Evolutionary conservation across 768 basidiomycete genomes (phyloP).

Genomic region (Mycena albidolilacea): DNA sequence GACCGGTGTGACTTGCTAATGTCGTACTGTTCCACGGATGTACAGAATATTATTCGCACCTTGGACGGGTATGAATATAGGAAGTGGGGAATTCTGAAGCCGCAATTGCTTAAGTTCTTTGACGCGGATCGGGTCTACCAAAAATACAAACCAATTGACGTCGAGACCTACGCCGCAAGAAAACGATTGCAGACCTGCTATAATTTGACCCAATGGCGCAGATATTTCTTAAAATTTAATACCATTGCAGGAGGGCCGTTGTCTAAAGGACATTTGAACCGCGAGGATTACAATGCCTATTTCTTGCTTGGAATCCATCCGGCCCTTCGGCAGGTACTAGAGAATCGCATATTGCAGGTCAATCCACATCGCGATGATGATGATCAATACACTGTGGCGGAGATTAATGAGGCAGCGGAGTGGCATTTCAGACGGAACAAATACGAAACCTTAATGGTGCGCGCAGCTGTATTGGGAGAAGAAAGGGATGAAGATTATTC

Average conservation of each 20-base stretch:
- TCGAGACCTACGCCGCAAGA: background rate
- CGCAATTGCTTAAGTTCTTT: too few relatives aligned
- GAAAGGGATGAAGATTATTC: too few relatives aligned
- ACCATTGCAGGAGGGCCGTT: constrained; percentile 19
- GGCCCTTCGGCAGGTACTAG: too few relatives aligned
- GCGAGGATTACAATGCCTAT: constrained; percentile 13
- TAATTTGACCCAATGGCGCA: constrained; percentile 18
- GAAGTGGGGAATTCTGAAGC: background rate
- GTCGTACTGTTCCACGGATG: background rate
- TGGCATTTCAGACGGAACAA: too few relatives aligned
- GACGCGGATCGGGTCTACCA: too few relatives aligned
- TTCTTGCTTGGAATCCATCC: constrained; percentile 15
- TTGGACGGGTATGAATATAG: background rate
- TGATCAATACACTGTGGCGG: too few relatives aligned
- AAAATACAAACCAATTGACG: too few relatives aligned
- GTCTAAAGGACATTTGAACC: background rate
- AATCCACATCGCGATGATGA: too few relatives aligned
- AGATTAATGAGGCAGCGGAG: too few relatives aligned
- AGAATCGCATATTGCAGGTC: too few relatives aligned
- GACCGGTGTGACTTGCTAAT: background rate
- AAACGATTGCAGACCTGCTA: background rate
- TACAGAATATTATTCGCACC: background rate
- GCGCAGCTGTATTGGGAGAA: too few relatives aligned
- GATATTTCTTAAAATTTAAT: constrained; percentile 9
- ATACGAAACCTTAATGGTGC: too few relatives aligned